Conservation (phyloP, 2,329 filamentous ascomycete species). For the Hymenoscyphus repandus region DNA sequence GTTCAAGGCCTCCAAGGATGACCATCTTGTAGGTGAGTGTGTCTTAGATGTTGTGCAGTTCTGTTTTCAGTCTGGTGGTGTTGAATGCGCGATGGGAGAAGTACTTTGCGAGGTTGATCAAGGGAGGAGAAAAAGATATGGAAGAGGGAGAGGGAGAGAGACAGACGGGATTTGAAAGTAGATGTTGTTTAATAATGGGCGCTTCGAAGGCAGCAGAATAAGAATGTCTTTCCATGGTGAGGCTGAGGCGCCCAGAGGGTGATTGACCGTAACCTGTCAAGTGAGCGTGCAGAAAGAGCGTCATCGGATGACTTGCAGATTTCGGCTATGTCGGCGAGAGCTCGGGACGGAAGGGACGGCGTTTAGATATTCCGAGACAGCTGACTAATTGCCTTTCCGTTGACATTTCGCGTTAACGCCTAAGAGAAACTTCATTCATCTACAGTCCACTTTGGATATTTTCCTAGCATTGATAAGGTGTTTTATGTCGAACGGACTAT, state of each 20-base stretch:
- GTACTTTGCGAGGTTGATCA: background rate
- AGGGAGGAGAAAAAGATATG: background rate
- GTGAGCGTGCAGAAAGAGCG: background rate
- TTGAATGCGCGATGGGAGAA: background rate
- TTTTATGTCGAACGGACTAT: too few species aligned
- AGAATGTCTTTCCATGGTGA: background rate
- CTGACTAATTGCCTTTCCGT: background rate
- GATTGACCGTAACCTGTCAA: background rate
- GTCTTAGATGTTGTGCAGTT: background rate
- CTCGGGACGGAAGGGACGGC: background rate
- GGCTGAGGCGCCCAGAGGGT: background rate
- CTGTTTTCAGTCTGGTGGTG: background rate
- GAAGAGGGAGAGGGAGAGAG: background rate
- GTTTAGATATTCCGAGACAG: too few species aligned
- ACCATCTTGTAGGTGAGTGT: conserved; percentile 40
- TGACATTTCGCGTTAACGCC: too few species aligned
- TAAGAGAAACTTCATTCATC: too few species aligned
- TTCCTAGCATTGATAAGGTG: too few species aligned
- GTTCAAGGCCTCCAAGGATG: conserved; percentile 37
- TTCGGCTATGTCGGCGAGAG: background rate
- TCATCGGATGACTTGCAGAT: background rate
- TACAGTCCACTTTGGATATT: too few species aligned
- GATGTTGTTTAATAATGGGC: too few species aligned
- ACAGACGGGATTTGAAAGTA: too few species aligned
- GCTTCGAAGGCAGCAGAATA: background rate